Base-by-base conservation (phyloP, 176 grass and related monocot genomes). In the Elaeis guineensis region DNA sequence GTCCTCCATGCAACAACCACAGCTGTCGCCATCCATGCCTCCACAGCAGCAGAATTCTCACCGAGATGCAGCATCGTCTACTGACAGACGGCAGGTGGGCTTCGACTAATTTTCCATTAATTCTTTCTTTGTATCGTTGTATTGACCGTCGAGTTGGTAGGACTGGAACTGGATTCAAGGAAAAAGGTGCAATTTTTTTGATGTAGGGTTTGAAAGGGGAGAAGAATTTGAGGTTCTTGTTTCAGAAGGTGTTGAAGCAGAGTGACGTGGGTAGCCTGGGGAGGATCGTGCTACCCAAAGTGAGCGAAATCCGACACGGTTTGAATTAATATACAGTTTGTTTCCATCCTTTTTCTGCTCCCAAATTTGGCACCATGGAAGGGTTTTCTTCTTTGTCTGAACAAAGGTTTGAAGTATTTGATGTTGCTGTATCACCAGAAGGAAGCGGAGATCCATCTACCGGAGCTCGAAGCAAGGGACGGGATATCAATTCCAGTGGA, bases 171-270 rank as follows among this genome's bases (percentile, higher is more conserved):
- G 35, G 35, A 44, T 44, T 44, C 35, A 44, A 44, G 35, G 35
- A 44, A 44, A 44, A 44, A 14, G 7, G 35, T 44, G 35, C 2
- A 44, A 44, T 44, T 44, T 0, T 44, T 44, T 44, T 19, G 18
- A 6, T 62, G 71, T 75, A 98, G 93, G 81, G 61, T 24, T 25
- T 51, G 17, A 97, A 69, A 84, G 16, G 74, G 14, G 93, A 98
- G 48, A 89, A 83, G 73, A 98, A 92, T 64, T 69, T 92, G 55
- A 77, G 82, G 23, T 86, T 89, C 78, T 77, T 98, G 26, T 76
- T 98, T 68, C 87, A 89, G 79, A 98, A 98, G 81, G 93, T 98
- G 55, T 67, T 98, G 25, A 98, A 98, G 84, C 87, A 98, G 77
- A 98, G 93, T 72, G 93, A 98, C 60, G 87, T 98, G 4, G 81